phyloP scores from a whole-genome alignment of 129 eudicot genomes.

The Flaveria bidentis region DNA sequence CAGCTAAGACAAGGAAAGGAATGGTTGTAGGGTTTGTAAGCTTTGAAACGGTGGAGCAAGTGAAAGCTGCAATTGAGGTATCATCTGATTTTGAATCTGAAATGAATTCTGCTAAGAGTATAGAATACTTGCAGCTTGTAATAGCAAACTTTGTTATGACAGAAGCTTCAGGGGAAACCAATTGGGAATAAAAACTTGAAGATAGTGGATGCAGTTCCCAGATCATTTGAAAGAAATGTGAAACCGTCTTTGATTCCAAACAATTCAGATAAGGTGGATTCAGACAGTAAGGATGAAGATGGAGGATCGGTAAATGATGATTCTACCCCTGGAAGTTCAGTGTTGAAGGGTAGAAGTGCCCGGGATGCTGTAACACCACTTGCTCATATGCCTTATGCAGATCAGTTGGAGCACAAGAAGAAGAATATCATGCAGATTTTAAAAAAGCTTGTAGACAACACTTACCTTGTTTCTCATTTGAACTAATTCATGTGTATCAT shows the following conservation, averaged over 20 bases:
- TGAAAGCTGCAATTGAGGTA: conserved; percentile 72
- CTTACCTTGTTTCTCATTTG: conserved; percentile 18
- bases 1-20: conserved; percentile 91
- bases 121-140: conserved; percentile 9
- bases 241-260: conserved; percentile 21
- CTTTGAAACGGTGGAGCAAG: conserved; percentile 66
- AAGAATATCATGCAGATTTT: conserved; percentile 59
- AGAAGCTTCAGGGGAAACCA: conserved; percentile 76
- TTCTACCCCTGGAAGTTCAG: conserved; percentile 44
- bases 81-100: neutral
- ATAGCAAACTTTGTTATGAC: conserved; percentile 34
- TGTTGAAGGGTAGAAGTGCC: conserved; percentile 60
- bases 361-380: conserved; percentile 94
- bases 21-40: conserved; percentile 80
- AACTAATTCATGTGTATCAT: neutral
- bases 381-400: conserved; percentile 78
- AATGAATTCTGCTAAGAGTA: neutral
- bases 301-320: conserved; percentile 47
- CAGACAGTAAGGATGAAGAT: conserved; percentile 38
- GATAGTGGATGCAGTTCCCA: conserved; percentile 65
- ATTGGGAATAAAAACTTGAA: conserved; percentile 64
- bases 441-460: conserved; percentile 61
- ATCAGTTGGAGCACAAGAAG: conserved; percentile 88
- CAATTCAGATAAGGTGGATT: conserved; percentile 20
- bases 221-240: conserved; percentile 62